phyloP scores from a whole-genome alignment of 2,329 filamentous ascomycete genomes.

The Didymella keratinophila region DNA sequence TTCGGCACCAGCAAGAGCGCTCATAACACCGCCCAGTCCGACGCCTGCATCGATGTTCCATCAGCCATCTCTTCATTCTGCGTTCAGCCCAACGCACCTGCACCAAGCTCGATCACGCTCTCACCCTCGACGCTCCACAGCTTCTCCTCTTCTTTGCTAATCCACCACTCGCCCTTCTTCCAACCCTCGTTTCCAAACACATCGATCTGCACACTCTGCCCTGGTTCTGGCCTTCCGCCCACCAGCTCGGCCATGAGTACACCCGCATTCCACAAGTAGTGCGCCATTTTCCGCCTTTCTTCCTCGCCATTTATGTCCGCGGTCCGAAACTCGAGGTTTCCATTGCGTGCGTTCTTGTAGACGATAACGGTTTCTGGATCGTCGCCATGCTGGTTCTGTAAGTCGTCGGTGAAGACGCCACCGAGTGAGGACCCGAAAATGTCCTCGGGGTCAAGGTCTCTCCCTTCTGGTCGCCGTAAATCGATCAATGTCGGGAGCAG shows the following conservation, averaged over 20 bases:
- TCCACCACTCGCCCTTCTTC: slow-evolving; percentile 44
- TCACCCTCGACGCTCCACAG: slow-evolving; percentile 60
- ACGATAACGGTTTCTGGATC: slow-evolving; percentile 62
- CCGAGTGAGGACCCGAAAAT: slow-evolving; percentile 66
- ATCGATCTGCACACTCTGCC: slow-evolving; percentile 32
- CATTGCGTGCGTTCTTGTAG: slow-evolving; percentile 59
- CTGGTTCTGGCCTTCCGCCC: slow-evolving; percentile 34
- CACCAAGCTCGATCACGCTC: slow-evolving; percentile 70
- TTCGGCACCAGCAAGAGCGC: slow-evolving; percentile 54
- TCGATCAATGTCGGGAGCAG: slow-evolving; percentile 42
- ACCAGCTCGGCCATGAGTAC: slow-evolving; percentile 57
- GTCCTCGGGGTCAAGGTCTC: slow-evolving; percentile 62
- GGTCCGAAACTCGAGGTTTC: slow-evolving; percentile 51
- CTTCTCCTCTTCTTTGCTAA: slow-evolving; percentile 40
- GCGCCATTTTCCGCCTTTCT: slow-evolving; percentile 69
- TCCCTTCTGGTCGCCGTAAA: slow-evolving; percentile 34
- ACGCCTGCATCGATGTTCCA: slow-evolving; percentile 47
- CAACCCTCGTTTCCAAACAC: slow-evolving; percentile 27
- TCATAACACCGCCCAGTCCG: slow-evolving; percentile 58
- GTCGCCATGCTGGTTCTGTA: slow-evolving; percentile 72
- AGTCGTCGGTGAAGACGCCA: slow-evolving; percentile 73
- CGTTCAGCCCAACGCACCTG: slow-evolving; percentile 61
- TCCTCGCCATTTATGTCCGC: slow-evolving; percentile 60
- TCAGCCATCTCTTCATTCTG: slow-evolving; percentile 35
- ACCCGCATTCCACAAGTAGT: slow-evolving; percentile 76